phyloP scores from a whole-genome alignment of 306 rosid species.

The Argentina anserina region DNA sequence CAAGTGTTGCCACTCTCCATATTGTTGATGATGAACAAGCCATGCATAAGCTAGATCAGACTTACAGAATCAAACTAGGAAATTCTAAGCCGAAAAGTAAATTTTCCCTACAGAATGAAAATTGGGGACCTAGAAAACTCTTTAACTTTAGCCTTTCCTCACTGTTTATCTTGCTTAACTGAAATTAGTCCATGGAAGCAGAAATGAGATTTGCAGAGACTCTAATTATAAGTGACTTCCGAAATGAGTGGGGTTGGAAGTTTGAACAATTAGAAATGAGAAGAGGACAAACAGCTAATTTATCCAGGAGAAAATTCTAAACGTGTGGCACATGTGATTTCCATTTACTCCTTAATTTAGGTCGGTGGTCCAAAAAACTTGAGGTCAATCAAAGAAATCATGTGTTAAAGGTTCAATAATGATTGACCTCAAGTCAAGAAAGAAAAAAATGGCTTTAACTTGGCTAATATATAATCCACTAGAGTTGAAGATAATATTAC shows the following conservation, averaged over 20 bases:
- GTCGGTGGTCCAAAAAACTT: background rate
- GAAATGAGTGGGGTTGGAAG: background rate
- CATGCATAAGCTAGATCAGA: conserved; percentile 14
- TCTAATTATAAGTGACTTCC: background rate
- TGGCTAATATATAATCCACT: background rate
- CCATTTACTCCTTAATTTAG: background rate
- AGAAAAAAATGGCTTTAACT: background rate
- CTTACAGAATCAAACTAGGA: background rate
- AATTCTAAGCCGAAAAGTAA: background rate
- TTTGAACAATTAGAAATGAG: background rate
- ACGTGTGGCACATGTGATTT: conserved; percentile 26
- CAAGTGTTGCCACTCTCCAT: conserved; percentile 13
- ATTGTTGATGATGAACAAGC: conserved; percentile 11
- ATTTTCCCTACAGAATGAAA: background rate
- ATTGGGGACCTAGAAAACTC: background rate
- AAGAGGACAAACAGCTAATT: background rate
- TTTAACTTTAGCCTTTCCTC: background rate
- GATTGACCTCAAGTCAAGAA: background rate
- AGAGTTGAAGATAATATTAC: background rate
- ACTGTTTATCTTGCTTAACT: background rate
- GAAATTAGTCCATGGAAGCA: background rate
- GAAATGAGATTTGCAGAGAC: background rate
- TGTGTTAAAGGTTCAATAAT: too few relatives aligned
- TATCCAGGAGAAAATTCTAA: background rate
- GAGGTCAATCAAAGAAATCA: background rate